phyloP scores from a whole-genome alignment of 208 protist genomes.

The Strigomonas galati region DNA sequence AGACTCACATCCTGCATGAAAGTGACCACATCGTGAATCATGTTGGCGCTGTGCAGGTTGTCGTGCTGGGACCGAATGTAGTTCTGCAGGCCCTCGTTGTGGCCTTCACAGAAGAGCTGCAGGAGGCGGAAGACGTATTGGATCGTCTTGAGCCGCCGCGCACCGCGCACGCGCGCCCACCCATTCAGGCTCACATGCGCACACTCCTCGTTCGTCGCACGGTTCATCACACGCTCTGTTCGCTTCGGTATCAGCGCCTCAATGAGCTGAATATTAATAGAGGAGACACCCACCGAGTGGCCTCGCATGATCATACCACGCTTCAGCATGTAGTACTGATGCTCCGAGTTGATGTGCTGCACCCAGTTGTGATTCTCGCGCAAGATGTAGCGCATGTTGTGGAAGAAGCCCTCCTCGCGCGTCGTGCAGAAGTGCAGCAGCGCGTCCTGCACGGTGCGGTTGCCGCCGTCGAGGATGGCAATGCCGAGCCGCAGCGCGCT shows the following conservation, averaged over 20 bases:
- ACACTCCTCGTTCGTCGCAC: slow-evolving; percentile 8
- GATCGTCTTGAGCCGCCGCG: slow-evolving; percentile 44
- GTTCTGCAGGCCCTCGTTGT: slow-evolving; percentile 84
- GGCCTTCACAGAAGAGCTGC: slow-evolving; percentile 93
- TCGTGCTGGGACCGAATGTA: slow-evolving; percentile 85
- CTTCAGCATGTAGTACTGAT: slow-evolving; percentile 65
- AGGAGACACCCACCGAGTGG: slow-evolving; percentile 12
- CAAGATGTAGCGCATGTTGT: slow-evolving; percentile 59
- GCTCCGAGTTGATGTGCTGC: slow-evolving; percentile 46
- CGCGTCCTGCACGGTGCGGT: slow-evolving; percentile 50
- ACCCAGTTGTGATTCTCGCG: slow-evolving; percentile 43
- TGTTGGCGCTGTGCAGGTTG: slow-evolving; percentile 80
- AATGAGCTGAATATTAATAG: slow-evolving; percentile 43
- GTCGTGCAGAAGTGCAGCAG: slow-evolving; percentile 64
- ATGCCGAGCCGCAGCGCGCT: slow-evolving; percentile 58
- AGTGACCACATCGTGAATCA: slow-evolving; percentile 73
- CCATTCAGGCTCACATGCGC: slow-evolving; percentile 24
- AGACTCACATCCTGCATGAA: slow-evolving; percentile 51
- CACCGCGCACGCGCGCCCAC: slow-evolving; percentile 52
- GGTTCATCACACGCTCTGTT: background rate
- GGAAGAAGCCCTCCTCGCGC: slow-evolving; percentile 72
- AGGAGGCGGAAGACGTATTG: slow-evolving; percentile 78
- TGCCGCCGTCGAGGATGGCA: slow-evolving; percentile 75
- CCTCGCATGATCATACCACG: slow-evolving; percentile 23
- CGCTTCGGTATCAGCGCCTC: slow-evolving; percentile 28